Evolutionary conservation across 371 early-diverging fungal genomes (phyloP).

Genomic region (Mortierella sp.): DNA sequence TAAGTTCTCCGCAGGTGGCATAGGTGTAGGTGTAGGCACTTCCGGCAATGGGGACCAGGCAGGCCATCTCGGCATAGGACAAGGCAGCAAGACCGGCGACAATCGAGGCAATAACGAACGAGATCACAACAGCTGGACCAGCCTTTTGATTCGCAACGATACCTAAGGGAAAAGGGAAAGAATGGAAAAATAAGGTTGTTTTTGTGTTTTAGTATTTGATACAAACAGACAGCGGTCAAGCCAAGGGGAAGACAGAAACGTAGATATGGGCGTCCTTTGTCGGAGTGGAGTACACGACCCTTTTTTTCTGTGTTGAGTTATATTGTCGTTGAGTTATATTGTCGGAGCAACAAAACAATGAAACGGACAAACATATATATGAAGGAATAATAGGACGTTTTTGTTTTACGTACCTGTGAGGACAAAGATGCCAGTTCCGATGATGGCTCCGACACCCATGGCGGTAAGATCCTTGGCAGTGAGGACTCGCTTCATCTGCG

Average conservation of each 20-base stretch:
- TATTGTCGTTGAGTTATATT: no score
- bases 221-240: not conserved
- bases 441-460: constrained; percentile 74
- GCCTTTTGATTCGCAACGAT: constrained; percentile 83
- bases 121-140: constrained; percentile 84
- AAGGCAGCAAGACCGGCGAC: constrained; percentile 81
- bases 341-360: not conserved
- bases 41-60: constrained; percentile 86
- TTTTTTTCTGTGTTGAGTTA: not conserved
- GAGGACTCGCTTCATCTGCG: constrained; percentile 47
- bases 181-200: not conserved
- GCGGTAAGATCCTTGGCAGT: constrained; percentile 30
- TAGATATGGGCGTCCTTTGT: not conserved
- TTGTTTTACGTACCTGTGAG: constrained; percentile 56
- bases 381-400: not conserved
- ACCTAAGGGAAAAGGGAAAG: constrained; percentile 58
- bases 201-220: not conserved
- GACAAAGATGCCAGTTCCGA: constrained; percentile 74
- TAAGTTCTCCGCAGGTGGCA: constrained; percentile 87
- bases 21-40: constrained; percentile 90
- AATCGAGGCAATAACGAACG: constrained; percentile 80
- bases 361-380: not conserved
- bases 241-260: not conserved
- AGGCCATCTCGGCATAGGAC: constrained; percentile 86
- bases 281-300: not conserved